Conservation (phyloP, 495 filamentous ascomycete species). For the Penicillium atrosanguineum region DNA sequence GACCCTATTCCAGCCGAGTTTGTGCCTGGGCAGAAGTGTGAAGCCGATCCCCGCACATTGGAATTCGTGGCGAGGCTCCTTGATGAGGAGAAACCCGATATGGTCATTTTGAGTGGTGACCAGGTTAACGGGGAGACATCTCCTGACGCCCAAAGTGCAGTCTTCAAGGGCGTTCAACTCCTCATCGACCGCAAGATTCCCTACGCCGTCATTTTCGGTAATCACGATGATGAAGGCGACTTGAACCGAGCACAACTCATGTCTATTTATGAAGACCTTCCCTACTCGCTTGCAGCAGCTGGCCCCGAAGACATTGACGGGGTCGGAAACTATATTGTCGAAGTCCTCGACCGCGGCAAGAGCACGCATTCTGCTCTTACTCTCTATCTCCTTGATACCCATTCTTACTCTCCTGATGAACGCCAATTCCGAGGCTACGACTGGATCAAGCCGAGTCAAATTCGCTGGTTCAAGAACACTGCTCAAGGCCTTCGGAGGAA, state of each 20-base stretch:
- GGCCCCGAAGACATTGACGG: conserved; percentile 84
- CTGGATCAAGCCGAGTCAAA: conserved; percentile 92
- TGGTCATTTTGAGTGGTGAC: conserved; percentile 88
- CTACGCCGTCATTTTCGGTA: conserved; percentile 92
- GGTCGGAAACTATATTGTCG: conserved; percentile 91
- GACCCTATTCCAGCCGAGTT: conserved; percentile 72
- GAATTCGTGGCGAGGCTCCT: conserved; percentile 81
- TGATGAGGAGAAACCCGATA: conserved; percentile 87
- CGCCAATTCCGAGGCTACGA: conserved; percentile 83
- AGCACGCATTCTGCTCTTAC: conserved; percentile 86
- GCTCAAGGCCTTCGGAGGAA: conserved; percentile 63
- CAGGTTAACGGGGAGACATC: conserved; percentile 94
- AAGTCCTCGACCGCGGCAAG: conserved; percentile 76
- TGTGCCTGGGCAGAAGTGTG: conserved; percentile 69
- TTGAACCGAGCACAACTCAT: conserved; percentile 74
- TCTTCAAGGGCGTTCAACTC: conserved; percentile 89
- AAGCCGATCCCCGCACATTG: conserved; percentile 87
- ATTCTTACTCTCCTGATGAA: conserved; percentile 89
- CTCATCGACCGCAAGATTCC: conserved; percentile 86
- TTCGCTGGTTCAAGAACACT: conserved; percentile 86
- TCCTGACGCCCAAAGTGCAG: conserved; percentile 84
- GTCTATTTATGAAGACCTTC: conserved; percentile 78
- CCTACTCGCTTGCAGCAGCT: conserved; percentile 79
- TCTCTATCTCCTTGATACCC: conserved; percentile 90
- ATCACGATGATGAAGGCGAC: conserved; percentile 93